Evolutionary conservation across 2,329 filamentous ascomycete genomes (phyloP), one percentile per base, ranked within the genome.

Genomic region (Cytospora schulzeri): DNA sequence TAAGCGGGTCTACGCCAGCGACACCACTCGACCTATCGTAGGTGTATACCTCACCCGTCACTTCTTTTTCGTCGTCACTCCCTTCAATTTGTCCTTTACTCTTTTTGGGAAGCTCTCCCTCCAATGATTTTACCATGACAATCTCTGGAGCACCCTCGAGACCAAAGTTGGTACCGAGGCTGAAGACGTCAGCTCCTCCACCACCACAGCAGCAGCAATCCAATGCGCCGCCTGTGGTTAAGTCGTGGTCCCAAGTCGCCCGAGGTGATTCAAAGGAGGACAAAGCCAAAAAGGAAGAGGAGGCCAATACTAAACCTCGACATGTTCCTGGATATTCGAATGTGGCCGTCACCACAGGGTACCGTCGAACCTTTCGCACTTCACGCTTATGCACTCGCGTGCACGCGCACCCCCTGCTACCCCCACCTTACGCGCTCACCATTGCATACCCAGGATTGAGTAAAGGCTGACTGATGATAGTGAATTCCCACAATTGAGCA

Each of bases 11-110:
- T 64, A 86, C 88, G 75, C 82, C 85, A 70, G 79, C 83, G 69
- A 86, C 86, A 68, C 82, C 86, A 51, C 76, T 89, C 66, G 87
- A 90, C 73, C 78, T 85, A 64, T 87, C 86, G 87, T 89, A 85
- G 77, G 87, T 88, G 69, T 70, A 4, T 69, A 64, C 66, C 63
- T 57, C 38, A 50, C 54, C 29, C 55, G 63, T 53, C 11, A 29
- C 31, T 45, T 55, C 31, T 22, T 64, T 65, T 28, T 65, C 19
- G 45, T 14, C 38, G 28, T 51, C 17, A 28, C 54, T 45, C 55
- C 50, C 24, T n/a, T 53, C 45, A 28, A 41, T 15, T 22, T 56
- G 53, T 24, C 33, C 14, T 12, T 15, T 41, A 12, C 12, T 26
- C 33, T 26, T 19, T 11, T 45, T 12, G 15, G 26, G 41, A 19